A percentile compares a stretch with the other conserved stretches of the same genome.
phyloP scores from a whole-genome alignment of 768 basidiomycete genomes.

The Fibroporia radiculosa region DNA sequence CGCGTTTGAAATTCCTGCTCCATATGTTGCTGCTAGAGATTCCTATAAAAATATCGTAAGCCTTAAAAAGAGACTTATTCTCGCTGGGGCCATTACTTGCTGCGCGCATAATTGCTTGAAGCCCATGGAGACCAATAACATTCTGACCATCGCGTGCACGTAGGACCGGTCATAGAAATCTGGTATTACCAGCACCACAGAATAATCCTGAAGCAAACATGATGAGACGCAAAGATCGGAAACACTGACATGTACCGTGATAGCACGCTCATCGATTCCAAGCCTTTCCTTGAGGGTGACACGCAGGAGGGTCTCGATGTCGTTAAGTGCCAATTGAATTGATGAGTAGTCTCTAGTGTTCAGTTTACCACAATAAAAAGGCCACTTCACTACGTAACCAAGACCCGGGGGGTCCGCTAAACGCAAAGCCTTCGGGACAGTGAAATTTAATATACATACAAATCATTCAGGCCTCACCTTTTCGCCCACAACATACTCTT shows the following conservation, averaged over 20 bases:
- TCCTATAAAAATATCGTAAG: slow-evolving; percentile 69
- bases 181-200: slow-evolving; percentile 82
- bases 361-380: slow-evolving; percentile 74
- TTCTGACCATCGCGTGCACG: slow-evolving; percentile 66
- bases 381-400: slow-evolving; percentile 74
- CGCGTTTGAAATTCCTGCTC: slow-evolving; percentile 89
- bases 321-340: slow-evolving; percentile 61
- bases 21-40: slow-evolving; percentile 88
- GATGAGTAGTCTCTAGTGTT: slow-evolving; percentile 75
- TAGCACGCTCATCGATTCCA: slow-evolving; percentile 42
- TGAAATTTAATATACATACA: not conserved
- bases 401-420: slow-evolving; percentile 60
- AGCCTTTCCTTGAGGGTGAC: slow-evolving; percentile 54
- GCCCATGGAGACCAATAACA: slow-evolving; percentile 72
- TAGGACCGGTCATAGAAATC: slow-evolving; percentile 86
- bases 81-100: slow-evolving; percentile 48
- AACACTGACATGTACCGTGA: slow-evolving; percentile 41
- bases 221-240: not conserved
- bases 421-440: slow-evolving; percentile 47
- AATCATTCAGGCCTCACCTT: slow-evolving; percentile 33
- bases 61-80: not conserved
- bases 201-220: slow-evolving; percentile 56
- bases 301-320: slow-evolving; percentile 65
- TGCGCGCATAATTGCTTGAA: slow-evolving; percentile 92
- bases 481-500: slow-evolving; percentile 63